phyloP scores from a whole-genome alignment of 345 rosid genomes.

The Raphanus raphanistrum region DNA sequence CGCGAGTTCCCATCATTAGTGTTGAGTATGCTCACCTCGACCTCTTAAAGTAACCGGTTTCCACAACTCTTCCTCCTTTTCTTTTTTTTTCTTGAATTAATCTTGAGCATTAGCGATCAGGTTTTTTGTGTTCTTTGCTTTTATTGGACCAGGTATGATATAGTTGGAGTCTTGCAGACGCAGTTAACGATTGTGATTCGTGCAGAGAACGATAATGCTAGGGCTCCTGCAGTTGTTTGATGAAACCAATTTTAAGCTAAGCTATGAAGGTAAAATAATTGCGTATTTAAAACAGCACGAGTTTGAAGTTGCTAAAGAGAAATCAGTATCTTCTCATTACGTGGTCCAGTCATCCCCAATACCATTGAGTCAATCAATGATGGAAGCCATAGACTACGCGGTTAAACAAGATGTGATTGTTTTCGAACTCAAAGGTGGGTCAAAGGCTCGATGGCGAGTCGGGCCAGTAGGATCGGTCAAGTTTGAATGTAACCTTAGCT shows the following conservation, averaged over 20 bases:
- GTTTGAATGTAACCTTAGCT: slow-evolving; percentile 55
- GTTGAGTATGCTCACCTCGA: slow-evolving; percentile 62
- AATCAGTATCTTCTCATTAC: slow-evolving; percentile 41
- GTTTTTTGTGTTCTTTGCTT: neutral
- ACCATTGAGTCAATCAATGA: slow-evolving; percentile 51
- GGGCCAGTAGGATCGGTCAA: slow-evolving; percentile 64
- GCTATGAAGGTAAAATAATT: slow-evolving; percentile 49
- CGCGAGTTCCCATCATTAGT: slow-evolving; percentile 67
- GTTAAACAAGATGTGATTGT: slow-evolving; percentile 50
- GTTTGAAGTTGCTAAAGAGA: slow-evolving; percentile 68
- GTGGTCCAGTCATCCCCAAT: slow-evolving; percentile 61
- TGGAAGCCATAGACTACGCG: slow-evolving; percentile 41
- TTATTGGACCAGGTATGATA: slow-evolving; percentile 28
- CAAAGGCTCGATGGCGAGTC: slow-evolving; percentile 67
- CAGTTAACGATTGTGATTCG: slow-evolving; percentile 56
- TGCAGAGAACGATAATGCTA: slow-evolving; percentile 66
- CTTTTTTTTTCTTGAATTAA: neutral
- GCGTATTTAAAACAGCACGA: slow-evolving; percentile 47
- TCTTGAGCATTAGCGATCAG: slow-evolving; percentile 1
- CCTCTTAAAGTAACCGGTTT: slow-evolving; percentile 41
- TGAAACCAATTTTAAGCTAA: slow-evolving; percentile 37
- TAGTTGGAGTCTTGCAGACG: slow-evolving; percentile 59
- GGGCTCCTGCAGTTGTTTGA: slow-evolving; percentile 69
- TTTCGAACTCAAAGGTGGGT: slow-evolving; percentile 65
- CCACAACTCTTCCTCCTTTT: slow-evolving; percentile 37